Base-by-base conservation (phyloP, 371 early-diverging fungal genomes). In the Zancudomyces culisetae region DNA sequence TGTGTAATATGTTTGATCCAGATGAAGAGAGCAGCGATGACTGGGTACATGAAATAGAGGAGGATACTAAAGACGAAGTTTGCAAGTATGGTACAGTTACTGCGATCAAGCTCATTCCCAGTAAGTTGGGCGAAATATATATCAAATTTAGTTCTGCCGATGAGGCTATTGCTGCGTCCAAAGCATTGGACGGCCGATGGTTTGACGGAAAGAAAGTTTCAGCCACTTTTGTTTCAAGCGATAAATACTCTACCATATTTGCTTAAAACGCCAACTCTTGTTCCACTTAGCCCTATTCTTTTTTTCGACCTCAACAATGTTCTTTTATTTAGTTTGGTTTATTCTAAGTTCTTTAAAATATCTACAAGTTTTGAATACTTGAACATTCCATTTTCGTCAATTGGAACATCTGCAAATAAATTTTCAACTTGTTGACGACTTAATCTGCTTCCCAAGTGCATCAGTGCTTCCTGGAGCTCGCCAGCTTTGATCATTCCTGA, bases 1-100 rank as follows among this genome's bases (percentile, higher is more conserved):
- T 95, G 57, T 80, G 78, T 54, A 89, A 93, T 56, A 90, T 92
- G 93, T 92, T 91, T 59, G 77, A 90, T 47, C 90, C 90, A 19
- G 77, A 67, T 35, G 85, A 87, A 52, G 90, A 89, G 65, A 80
- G 82, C 2, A 91, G 84, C 28, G 77, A 79, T 3, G 70, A 79
- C 52, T 95, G 96, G 96, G 83, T 77, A 35, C 66, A 73, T 49
- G 93, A 90, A 47, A 71, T 95, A 45, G 83, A 82, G 58, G 78
- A 81, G 27, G 96, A 95, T 57, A 81, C 91, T 15, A 72, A 73
- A 52, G 70, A 71, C 39, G 96, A 95, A 66, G 88, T 87, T 58
- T 60, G 68, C 29, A 82, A 80, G 64, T 88, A 70, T 55, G 96
- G 96, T 13, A 64, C 51, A 39, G 75, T 92, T 4, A 69, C 73